phyloP scores from a whole-genome alignment of 495 filamentous ascomycete genomes.

The Hyaloscypha finlandica region DNA sequence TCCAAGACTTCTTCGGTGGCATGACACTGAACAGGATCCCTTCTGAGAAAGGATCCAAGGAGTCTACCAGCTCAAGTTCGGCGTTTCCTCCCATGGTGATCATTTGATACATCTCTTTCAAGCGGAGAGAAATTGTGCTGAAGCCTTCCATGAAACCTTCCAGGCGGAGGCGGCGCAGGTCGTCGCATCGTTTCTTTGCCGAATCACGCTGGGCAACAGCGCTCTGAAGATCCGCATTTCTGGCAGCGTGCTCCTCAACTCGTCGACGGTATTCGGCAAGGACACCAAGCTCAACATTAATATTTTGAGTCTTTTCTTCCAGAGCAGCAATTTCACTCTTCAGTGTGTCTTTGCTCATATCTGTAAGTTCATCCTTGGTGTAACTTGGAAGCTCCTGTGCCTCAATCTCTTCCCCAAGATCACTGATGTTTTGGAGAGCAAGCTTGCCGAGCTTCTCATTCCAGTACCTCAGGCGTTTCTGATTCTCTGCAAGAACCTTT shows the following conservation, averaged over 20 bases:
- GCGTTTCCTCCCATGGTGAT: constrained; percentile 99
- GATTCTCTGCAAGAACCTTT: constrained; percentile 82
- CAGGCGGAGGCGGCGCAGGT: constrained; percentile 82
- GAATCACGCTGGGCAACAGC: constrained; percentile 77
- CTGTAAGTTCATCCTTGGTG: constrained; percentile 88
- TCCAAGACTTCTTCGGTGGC: constrained; percentile 99
- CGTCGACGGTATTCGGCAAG: constrained; percentile 91
- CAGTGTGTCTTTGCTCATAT: constrained; percentile 84
- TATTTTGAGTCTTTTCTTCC: constrained; percentile 90
- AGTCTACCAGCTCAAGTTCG: constrained; percentile 94
- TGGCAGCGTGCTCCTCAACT: constrained; percentile 80
- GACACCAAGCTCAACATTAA: constrained; percentile 86
- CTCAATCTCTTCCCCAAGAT: constrained; percentile 54
- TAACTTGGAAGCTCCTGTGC: constrained; percentile 68
- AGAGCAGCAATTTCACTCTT: constrained; percentile 86
- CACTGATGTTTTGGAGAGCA: constrained; percentile 73
- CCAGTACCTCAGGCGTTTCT: constrained; percentile 83
- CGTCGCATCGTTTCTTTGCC: constrained; percentile 87
- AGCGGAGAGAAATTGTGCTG: constrained; percentile 85
- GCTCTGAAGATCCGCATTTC: constrained; percentile 74
- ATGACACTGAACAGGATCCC: constrained; percentile 97
- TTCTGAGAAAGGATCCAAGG: constrained; percentile 92
- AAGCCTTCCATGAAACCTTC: constrained; percentile 99
- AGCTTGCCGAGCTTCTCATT: constrained; percentile 84
- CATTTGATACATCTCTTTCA: constrained; percentile 99